Evolutionary conservation across 345 rosid species (phyloP), one percentile per base, ranked within the genome.

Genomic region (Cardamine chenopodiifolia): DNA sequence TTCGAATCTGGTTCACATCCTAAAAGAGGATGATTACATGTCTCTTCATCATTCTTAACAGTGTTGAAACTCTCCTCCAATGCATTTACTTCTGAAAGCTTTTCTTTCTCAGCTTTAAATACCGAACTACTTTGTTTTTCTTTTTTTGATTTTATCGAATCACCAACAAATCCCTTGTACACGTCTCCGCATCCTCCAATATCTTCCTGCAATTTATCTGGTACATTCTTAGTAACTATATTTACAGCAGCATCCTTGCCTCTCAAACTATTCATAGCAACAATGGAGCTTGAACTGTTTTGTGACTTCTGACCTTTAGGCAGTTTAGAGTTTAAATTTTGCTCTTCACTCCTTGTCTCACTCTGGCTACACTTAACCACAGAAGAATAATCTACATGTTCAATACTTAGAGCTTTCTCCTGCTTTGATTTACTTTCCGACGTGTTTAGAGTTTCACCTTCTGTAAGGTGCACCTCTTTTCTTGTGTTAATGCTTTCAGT

Each of bases 111-210:
- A 71, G 68, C 72, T 65, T 39, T 50, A 71, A 29, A 47, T 39
- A 57, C 19, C 7, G 29, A 47, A 50, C 40, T 19, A 49, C 62
- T 77, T 65, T 71, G 72, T 11, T 62, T 62, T 14, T 86, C 88
- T 73, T 81, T 88, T 76, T 81, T 81, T 44, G 61, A 71, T 50
- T 64, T 71, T 49, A 32, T 53, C 8, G 57, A 55, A 71, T 78
- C 79, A 67, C 81, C 62, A 74, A 60, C 65, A 45, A 66, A 52
- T 63, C 79, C 83, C 22, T 57, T 79, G 55, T 84, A 83, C 56
- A 57, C 81, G 64, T 90, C 88, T 59, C 83, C 83, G 20, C 75
- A 79, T 84, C 81, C 83, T 58, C 66, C 87, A 71, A 39, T 34
- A 71, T 77, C 75, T 81, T 87, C 86, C 13, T 37, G 87, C 34